Conservation (phyloP, 805 yeast species). For the Ogataea ganodermae region DNA sequence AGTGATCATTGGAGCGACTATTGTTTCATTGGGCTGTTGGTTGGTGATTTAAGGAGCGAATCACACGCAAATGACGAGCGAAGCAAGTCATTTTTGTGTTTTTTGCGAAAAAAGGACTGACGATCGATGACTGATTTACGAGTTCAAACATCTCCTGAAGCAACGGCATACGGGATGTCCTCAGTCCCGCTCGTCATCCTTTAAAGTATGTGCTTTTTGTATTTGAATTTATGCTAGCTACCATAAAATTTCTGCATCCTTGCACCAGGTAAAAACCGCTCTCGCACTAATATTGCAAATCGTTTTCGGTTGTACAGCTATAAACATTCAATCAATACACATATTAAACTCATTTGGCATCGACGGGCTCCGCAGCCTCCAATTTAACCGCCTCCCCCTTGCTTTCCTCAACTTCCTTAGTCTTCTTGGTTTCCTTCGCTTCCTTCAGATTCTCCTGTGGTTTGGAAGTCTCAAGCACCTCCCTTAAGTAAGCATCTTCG, state of each 20-base stretch:
- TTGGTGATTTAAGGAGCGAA: constrained; percentile 19
- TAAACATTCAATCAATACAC: too few species aligned
- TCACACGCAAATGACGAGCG: neutral
- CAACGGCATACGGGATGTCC: too few species aligned
- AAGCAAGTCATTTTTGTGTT: neutral
- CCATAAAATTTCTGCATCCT: too few species aligned
- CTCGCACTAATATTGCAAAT: too few species aligned
- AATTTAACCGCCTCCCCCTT: constrained; percentile 3
- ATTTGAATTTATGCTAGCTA: constrained; percentile 16
- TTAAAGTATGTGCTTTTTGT: neutral
- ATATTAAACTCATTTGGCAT: neutral
- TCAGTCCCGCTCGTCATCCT: too few species aligned
- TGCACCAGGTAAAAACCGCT: too few species aligned
- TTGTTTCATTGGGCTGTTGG: constrained; percentile 33
- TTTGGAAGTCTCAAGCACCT: constrained; percentile 29
- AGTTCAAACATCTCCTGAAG: too few species aligned
- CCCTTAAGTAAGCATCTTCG: constrained; percentile 48
- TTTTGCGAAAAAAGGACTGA: too few species aligned
- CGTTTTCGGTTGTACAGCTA: too few species aligned
- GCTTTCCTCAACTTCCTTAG: neutral
- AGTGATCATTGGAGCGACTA: constrained; percentile 46
- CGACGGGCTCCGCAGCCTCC: neutral
- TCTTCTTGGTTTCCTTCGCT: neutral
- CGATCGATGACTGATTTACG: neutral
- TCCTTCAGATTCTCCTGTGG: neutral